Conservation (phyloP, 2,329 filamentous ascomycete genomes). For the Peltaster fructicola region DNA sequence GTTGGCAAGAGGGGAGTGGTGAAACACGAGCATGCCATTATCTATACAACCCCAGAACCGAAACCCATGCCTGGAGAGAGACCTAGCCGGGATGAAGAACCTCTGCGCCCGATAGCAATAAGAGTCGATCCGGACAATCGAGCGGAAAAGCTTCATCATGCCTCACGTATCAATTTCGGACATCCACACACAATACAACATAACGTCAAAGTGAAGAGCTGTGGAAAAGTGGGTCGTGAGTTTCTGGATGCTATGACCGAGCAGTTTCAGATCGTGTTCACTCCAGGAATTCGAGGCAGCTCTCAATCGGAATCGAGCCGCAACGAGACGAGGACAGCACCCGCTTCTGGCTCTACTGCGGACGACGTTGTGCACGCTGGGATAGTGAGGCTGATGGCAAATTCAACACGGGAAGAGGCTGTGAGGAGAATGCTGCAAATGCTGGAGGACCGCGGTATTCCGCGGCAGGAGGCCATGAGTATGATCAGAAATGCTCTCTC, state of each 20-base stretch:
- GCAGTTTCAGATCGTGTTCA: too few relatives aligned
- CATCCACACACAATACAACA: conserved; percentile 10
- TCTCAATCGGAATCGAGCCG: too few relatives aligned
- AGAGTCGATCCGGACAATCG: conserved; percentile 5
- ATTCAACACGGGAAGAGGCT: too few relatives aligned
- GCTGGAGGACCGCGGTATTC: too few relatives aligned
- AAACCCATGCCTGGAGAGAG: conserved; percentile 1
- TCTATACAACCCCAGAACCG: conserved; percentile 9
- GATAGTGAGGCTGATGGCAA: too few relatives aligned
- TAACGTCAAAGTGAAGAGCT: conserved; percentile 9
- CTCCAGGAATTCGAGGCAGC: too few relatives aligned
- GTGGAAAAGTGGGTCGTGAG: conserved; percentile 7
- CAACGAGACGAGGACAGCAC: too few relatives aligned
- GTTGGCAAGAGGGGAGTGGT: conserved; percentile 6
- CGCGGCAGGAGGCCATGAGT: too few relatives aligned
- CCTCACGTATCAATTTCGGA: conserved; percentile 8
- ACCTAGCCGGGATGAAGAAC: conserved; percentile 3
- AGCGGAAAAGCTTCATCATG: conserved; percentile 3
- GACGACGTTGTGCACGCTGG: too few relatives aligned
- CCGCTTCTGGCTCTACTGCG: too few relatives aligned
- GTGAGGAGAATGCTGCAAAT: too few relatives aligned
- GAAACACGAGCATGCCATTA: conserved; percentile 13
- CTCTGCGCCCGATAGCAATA: conserved; percentile 8
- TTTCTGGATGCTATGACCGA: conserved; percentile 2
- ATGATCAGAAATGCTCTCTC: too few relatives aligned